A percentile compares a stretch with the other conserved stretches of the same genome.
These are phyloP conservation scores for Fusarium marasasianum DNA, from an alignment of 2,329 filamentous ascomycete species.

Conservation along the genomic window DNA sequence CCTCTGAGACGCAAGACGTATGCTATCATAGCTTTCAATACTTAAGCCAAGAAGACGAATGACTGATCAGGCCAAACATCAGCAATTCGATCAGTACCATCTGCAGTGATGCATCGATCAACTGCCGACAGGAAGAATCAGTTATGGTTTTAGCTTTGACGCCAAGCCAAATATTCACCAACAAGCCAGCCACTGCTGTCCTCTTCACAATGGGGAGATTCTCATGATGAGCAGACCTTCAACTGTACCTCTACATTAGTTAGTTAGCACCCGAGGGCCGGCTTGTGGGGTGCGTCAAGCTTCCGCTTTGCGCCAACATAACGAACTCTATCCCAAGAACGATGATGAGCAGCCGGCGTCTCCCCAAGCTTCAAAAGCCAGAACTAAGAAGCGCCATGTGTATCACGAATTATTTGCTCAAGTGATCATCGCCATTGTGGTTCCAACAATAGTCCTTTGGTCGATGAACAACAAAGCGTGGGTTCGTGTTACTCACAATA, in stretches of 20 bases:
- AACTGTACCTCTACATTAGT: slow-evolving; percentile 27
- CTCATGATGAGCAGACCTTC: not conserved
- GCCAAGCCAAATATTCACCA: slow-evolving; percentile 12
- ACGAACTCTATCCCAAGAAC: slow-evolving; percentile 31
- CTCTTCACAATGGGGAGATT: not conserved
- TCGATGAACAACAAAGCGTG: not conserved
- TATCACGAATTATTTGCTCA: not conserved
- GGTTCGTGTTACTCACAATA: not conserved
- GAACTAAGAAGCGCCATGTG: not conserved
- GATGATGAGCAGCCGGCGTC: slow-evolving; percentile 6
- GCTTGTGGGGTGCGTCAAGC: slow-evolving; percentile 33
- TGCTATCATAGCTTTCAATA: not conserved
- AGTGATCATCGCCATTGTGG: slow-evolving; percentile 4
- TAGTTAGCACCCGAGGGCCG: slow-evolving; percentile 28
- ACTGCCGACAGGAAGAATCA: slow-evolving; percentile 12
- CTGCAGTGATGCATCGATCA: not conserved
- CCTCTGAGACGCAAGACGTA: not conserved
- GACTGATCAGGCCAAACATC: not conserved
- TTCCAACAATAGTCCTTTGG: not conserved
- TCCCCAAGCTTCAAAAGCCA: slow-evolving; percentile 2
- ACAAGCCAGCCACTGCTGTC: not conserved
- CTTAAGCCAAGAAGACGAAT: not conserved
- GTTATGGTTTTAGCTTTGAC: slow-evolving; percentile 1
- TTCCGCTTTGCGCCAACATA: slow-evolving; percentile 20
- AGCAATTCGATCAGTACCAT: not conserved